These are phyloP conservation scores for Aspergillus felis DNA, from an alignment of 2,329 filamentous ascomycete genomes.

Conservation along the genomic window DNA sequence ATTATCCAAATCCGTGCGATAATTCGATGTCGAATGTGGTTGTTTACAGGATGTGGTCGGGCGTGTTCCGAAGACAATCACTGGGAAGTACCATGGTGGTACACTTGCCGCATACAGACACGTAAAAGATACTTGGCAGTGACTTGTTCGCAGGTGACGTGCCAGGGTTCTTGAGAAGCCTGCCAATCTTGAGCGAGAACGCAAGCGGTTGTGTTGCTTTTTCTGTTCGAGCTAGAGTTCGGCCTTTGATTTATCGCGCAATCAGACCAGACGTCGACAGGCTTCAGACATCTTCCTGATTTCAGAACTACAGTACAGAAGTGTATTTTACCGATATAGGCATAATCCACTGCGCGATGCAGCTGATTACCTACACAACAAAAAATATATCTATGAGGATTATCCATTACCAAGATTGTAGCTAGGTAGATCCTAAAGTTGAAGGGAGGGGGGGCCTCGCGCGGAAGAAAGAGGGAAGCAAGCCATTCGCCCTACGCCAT, in stretches of 20 bases:
- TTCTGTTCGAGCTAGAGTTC: background rate
- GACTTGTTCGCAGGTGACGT: constrained; percentile 13
- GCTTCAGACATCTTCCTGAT: background rate
- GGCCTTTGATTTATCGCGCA: background rate
- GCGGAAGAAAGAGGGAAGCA: background rate
- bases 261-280: background rate
- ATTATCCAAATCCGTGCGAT: background rate
- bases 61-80: constrained; percentile 20
- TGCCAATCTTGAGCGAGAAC: constrained; percentile 7
- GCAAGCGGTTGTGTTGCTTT: constrained; percentile 6
- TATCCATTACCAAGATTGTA: background rate
- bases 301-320: background rate
- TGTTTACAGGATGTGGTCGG: constrained; percentile 7
- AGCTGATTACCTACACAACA: background rate
- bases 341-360: background rate
- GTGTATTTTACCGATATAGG: background rate
- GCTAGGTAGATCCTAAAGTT: constrained; percentile 5
- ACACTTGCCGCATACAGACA: constrained; percentile 18
- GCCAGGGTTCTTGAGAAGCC: background rate
- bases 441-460: background rate
- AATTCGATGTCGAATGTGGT: constrained; percentile 5
- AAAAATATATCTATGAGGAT: background rate
- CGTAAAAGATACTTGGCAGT: constrained; percentile 16
- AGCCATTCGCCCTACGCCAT: background rate
- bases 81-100: constrained; percentile 11